Evolutionary conservation across 2,329 filamentous ascomycete genomes (phyloP).

Genomic region (Cryphonectria japonica): DNA sequence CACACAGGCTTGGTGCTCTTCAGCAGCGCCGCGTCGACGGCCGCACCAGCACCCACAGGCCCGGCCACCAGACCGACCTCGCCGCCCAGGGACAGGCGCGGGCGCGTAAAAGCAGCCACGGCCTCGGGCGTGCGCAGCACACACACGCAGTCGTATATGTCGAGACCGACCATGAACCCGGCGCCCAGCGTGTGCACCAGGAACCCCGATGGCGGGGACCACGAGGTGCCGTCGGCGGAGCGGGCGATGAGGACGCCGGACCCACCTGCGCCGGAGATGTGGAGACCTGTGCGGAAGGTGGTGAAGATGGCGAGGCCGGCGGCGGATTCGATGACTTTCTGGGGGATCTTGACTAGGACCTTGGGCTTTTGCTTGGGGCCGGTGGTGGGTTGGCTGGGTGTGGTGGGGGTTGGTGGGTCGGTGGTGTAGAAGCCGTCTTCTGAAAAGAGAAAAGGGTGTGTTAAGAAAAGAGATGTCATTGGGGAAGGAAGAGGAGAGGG

Average conservation of each 20-base stretch:
- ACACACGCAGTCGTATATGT: constrained; percentile 77
- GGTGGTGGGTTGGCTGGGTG: constrained; percentile 28
- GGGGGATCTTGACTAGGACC: constrained; percentile 45
- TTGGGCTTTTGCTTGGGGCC: constrained; percentile 36
- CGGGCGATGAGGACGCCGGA: constrained; percentile 58
- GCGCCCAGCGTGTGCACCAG: constrained; percentile 71
- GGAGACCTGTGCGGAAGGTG: constrained; percentile 61
- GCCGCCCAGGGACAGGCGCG: constrained; percentile 69
- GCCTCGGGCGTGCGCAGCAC: constrained; percentile 72
- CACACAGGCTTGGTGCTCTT: constrained; percentile 59
- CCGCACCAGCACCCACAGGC: constrained; percentile 60
- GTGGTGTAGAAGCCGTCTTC: constrained; percentile 41
- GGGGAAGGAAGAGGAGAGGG: neutral
- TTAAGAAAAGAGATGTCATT: neutral
- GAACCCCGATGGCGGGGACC: constrained; percentile 74
- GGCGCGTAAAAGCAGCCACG: constrained; percentile 67
- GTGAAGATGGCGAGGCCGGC: constrained; percentile 64
- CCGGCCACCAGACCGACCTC: constrained; percentile 68
- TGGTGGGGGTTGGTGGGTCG: constrained; percentile 26
- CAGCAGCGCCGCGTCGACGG: constrained; percentile 63
- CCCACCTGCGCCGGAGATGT: constrained; percentile 59
- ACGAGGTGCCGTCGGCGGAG: constrained; percentile 58
- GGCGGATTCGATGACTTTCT: constrained; percentile 54
- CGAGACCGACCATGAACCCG: constrained; percentile 71
- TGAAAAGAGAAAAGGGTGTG: constrained; percentile 18